These are phyloP conservation scores for Collybia sordida DNA, from an alignment of 768 basidiomycete species.

Conservation along the genomic window DNA sequence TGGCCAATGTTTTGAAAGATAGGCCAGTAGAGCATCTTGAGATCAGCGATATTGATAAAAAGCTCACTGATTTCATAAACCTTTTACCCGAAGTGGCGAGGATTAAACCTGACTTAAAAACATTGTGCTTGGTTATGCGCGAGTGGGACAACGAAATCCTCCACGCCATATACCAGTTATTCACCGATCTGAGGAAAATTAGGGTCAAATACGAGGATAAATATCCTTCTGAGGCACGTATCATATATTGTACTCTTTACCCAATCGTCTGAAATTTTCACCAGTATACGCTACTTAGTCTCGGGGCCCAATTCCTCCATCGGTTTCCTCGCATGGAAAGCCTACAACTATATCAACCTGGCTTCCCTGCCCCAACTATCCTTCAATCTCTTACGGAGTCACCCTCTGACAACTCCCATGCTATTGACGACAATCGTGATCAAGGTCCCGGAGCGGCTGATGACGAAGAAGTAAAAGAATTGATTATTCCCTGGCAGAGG, in stretches of 20 bases:
- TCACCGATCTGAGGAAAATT: conserved; percentile 33
- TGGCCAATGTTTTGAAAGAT: conserved; percentile 8
- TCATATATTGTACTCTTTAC: neutral
- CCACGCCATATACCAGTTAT: conserved; percentile 38
- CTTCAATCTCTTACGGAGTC: conserved; percentile 2
- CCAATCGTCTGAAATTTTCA: neutral
- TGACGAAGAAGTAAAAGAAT: conserved; percentile 30
- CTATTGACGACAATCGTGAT: too few relatives aligned
- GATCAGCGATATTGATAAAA: conserved; percentile 17
- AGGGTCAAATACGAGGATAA: conserved; percentile 37
- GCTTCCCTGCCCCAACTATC: neutral
- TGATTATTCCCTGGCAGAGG: conserved; percentile 43
- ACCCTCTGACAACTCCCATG: neutral
- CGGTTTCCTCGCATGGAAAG: conserved; percentile 34
- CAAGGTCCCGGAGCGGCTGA: conserved; percentile 10
- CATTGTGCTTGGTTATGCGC: conserved; percentile 32
- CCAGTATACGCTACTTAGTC: conserved; percentile 37
- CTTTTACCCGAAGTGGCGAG: conserved; percentile 23
- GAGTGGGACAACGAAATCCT: conserved; percentile 49
- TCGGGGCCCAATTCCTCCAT: conserved; percentile 43
- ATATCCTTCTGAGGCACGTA: conserved; percentile 40
- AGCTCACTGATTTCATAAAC: conserved; percentile 12
- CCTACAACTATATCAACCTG: conserved; percentile 33
- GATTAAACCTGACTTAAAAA: conserved; percentile 13
- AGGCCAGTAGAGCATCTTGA: conserved; percentile 16